Base-by-base conservation (phyloP, 495 filamentous ascomycete species). In the Physcia stellaris region DNA sequence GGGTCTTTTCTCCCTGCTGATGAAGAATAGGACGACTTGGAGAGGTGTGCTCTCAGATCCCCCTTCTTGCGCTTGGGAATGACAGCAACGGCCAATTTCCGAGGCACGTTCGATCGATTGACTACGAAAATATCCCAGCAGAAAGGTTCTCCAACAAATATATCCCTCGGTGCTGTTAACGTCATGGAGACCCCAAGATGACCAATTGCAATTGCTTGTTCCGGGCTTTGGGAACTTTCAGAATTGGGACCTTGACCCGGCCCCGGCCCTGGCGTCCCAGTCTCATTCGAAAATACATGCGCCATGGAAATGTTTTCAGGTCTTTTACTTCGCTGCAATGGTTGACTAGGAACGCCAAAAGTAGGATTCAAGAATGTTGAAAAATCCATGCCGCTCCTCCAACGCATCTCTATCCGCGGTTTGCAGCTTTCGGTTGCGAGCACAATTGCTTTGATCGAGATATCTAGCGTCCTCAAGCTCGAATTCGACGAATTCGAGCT, bases 111-210 rank as follows among this genome's bases (percentile, higher is more conserved):
- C 21, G 72, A 79, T 24, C 82, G 79, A 55, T 96, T 96, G 35
- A 94, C 80, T 16, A 96, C 75, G 52, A 94, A 86, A 15, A 94
- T 73, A 28, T 72, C 68, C 88, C 87, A 94, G n/a, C 63, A 59
- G 54, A 96, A 94, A 10, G 75, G 69, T 27, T 84, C 71, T 3
- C 86, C 85, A 2, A 85, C 72, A 34, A 69, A 64, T 19, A 82
- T 74, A 16, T 53, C 49, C 10, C 57, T 51, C 7, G 81, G 81
- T 0, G 72, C 78, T 7, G 75, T 75, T 42, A 83, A 73, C 15
- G 86, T 86, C 42, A 90, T 69, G 4, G 77, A 83, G 31, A 90
- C 71, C 6, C 83, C 83, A 32, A 81, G 67, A 47, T 79, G 75
- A 16, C 63, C 49, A 18, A 70, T 50, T 13, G 66, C 61, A 41